Evolutionary conservation across 176 grass and related monocot species (phyloP), one percentile per base, ranked within the genome.

Genomic region (Oryza longistaminata): DNA sequence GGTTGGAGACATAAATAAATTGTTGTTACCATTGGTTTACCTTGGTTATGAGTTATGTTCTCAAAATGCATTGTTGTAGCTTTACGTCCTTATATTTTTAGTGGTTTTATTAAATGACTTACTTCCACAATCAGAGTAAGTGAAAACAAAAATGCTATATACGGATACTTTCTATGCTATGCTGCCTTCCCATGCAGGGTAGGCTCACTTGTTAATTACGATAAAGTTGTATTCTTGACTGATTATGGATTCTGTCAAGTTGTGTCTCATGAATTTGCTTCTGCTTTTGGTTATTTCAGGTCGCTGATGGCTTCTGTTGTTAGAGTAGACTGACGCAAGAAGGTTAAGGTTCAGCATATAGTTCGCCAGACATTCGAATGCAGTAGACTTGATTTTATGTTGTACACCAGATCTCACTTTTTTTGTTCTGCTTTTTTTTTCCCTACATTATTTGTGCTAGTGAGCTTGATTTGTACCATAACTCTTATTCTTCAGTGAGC

Each of bases 251-350:
- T 55, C 19, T 46, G 19, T 61, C 29, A 70, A 49, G 52, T 75
- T 24, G 66, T 40, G 66, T 40, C 15, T 34, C 31, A 19, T 81
- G 11, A 70, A 39, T 76, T 64, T 68, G 49, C 40, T 13, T 61
- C 26, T 75, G 64, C 11, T 22, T 11, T 64, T 72, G 43, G 29
- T 35, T 74, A 62, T 81, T 81, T 77, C 66, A 90, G 88, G 55
- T 77, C 70, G 40, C 39, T 81, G 40, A 70, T 85, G 82, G 39
- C 43, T 66, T 86, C 11, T 81, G 55, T 70, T 81, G 44, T 70
- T 76, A 64, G 77, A 43, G 50, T 50, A 71, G 6, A 77, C 34
- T 85, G 85, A 53, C 31, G 52, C 65, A 64, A 81, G 66, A 65
- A 16, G 72, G 13, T 21, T 58, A 58, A 58, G 53, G 53, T 58